phyloP scores from a whole-genome alignment of 192 early-diverging fungal species.

The Coemansia sp. region DNA sequence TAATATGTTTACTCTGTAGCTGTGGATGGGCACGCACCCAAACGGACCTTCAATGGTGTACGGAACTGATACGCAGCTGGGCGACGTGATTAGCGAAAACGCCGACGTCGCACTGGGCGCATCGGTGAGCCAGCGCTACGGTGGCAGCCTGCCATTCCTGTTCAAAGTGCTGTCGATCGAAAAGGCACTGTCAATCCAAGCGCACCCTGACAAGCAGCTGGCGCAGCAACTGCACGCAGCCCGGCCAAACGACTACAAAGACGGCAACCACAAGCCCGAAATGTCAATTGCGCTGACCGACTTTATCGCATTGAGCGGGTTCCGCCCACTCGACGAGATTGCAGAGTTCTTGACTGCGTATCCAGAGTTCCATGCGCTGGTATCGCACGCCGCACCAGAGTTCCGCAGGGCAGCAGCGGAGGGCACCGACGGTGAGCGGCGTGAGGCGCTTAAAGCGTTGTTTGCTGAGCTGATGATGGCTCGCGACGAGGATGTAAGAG shows the following conservation, averaged over 20 bases:
- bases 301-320: conserved; percentile 94
- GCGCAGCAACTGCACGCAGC: conserved; percentile 70
- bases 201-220: conserved; percentile 93
- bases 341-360: conserved; percentile 60
- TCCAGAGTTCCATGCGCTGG: conserved; percentile 76
- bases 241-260: conserved; percentile 88
- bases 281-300: conserved; percentile 96
- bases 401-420: conserved; percentile 24
- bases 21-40: conserved; percentile 99
- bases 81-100: conserved; percentile 60
- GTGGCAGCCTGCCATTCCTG: conserved; percentile 88
- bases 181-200: conserved; percentile 95
- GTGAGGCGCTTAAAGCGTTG: conserved; percentile 54
- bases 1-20: conserved; percentile 42
- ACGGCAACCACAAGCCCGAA: conserved; percentile 92
- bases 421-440: conserved; percentile 23
- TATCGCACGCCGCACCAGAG: conserved; percentile 55
- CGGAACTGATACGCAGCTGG: conserved; percentile 43
- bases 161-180: conserved; percentile 92
- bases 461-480: conserved; percentile 66
- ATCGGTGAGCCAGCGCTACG: conserved; percentile 61
- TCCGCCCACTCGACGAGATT: conserved; percentile 83
- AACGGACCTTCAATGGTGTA: conserved; percentile 74
- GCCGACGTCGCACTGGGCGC: conserved; percentile 54
- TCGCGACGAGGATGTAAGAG: conserved; percentile 47